These are phyloP conservation scores for Tolypocladium sp. DNA, from an alignment of 2,329 filamentous ascomycete genomes.

Conservation along the genomic window DNA sequence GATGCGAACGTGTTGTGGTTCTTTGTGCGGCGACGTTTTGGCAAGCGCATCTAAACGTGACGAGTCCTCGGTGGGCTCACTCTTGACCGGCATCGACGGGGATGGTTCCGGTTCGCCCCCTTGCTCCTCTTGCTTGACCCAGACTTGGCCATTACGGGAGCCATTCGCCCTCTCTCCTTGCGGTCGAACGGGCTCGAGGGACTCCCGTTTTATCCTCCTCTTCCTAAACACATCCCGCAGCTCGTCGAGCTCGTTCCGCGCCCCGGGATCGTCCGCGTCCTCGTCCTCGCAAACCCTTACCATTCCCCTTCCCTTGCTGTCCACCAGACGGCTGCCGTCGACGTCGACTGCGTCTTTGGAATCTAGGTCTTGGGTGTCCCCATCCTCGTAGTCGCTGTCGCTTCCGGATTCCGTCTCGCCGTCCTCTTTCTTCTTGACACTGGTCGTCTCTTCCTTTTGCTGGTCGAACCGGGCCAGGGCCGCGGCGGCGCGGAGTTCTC, in stretches of 20 bases:
- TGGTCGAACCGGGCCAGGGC: conserved; percentile 65
- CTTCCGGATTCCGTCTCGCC: conserved; percentile 31
- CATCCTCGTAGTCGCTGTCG: conserved; percentile 41
- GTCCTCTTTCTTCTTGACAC: conserved; percentile 12
- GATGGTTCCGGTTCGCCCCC: no score
- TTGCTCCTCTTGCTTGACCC: neutral
- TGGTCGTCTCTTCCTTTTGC: conserved; percentile 36
- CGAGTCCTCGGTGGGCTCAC: neutral
- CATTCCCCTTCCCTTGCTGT: conserved; percentile 57
- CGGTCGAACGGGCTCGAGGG: neutral
- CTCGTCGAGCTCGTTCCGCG: conserved; percentile 50
- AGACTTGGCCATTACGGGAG: neutral
- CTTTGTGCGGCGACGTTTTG: neutral
- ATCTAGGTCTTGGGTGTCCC: conserved; percentile 23
- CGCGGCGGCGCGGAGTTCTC: conserved; percentile 68
- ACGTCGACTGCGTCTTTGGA: conserved; percentile 51
- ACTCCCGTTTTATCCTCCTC: conserved; percentile 12
- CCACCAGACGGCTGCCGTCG: conserved; percentile 55
- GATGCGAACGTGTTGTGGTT: neutral
- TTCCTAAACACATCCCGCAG: conserved; percentile 36
- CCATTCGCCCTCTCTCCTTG: neutral
- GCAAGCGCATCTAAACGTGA: neutral
- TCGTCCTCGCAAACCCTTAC: conserved; percentile 70
- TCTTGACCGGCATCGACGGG: neutral
- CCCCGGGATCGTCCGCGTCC: conserved; percentile 35